These are phyloP conservation scores for Bryum argenteum DNA, from an alignment of 225 moss, liverwort and hornwort species.

Conservation along the genomic window DNA sequence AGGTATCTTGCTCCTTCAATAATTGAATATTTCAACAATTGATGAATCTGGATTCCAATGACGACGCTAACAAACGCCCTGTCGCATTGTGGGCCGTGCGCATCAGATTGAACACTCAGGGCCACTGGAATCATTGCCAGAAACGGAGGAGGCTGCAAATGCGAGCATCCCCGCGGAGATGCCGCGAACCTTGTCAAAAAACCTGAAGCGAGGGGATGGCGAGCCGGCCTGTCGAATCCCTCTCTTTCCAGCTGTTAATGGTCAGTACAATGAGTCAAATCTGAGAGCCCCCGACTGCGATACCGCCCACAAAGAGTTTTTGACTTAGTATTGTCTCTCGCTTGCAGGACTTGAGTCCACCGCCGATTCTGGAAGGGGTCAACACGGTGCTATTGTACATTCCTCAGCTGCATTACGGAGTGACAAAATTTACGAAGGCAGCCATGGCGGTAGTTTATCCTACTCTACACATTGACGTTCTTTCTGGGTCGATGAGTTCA, in stretches of 20 bases:
- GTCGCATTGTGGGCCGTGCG: background rate
- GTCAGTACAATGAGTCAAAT: conserved; percentile 16
- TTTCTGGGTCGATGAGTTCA: background rate
- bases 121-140: conserved; percentile 42
- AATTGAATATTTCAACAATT: background rate
- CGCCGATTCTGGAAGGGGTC: conserved; percentile 28
- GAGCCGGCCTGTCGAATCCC: conserved; percentile 34
- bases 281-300: background rate
- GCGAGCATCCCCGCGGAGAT: background rate
- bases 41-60: background rate
- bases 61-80: background rate
- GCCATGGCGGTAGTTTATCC: conserved; percentile 1
- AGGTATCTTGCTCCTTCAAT: conserved; percentile 25
- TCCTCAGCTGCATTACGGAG: conserved; percentile 20
- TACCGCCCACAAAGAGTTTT: background rate
- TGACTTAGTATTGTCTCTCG: background rate
- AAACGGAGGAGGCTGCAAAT: conserved; percentile 35
- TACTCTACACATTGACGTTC: background rate
- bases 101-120: conserved; percentile 36
- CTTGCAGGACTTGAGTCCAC: conserved; percentile 19
- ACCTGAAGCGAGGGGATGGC: conserved; percentile 23
- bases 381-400: conserved; percentile 15
- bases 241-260: conserved; percentile 27
- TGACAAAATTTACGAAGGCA: conserved; percentile 24
- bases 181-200: background rate